These are phyloP conservation scores for Penstemon davidsonii DNA, from an alignment of 257 asterid genomes.

Conservation along the genomic window DNA sequence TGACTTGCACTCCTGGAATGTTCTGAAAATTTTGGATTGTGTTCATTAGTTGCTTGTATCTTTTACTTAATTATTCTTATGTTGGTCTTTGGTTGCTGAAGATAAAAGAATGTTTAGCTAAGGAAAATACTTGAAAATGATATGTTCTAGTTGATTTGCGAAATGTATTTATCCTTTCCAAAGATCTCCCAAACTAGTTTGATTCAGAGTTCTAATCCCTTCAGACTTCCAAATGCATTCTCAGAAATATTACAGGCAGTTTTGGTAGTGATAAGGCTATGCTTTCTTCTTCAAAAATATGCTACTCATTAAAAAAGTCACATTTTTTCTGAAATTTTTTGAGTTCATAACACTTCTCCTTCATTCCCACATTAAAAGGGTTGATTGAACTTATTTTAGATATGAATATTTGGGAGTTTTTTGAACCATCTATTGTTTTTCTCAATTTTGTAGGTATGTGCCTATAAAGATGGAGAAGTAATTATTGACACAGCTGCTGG, in stretches of 20 bases:
- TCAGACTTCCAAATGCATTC: slow-evolving; percentile 11
- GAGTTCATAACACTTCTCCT: background rate
- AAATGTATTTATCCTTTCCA: slow-evolving; percentile 2
- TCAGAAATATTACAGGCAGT: slow-evolving; percentile 2
- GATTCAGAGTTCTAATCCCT: background rate
- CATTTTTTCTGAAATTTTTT: no score
- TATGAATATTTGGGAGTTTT: slow-evolving; percentile 12
- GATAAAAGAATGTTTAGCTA: slow-evolving; percentile 12
- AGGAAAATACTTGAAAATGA: slow-evolving; percentile 16
- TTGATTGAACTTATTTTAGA: slow-evolving; percentile 9
- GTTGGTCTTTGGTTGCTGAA: slow-evolving; percentile 10
- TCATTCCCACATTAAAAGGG: slow-evolving; percentile 2
- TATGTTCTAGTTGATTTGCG: slow-evolving; percentile 2
- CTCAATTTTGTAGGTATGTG: slow-evolving; percentile 69
- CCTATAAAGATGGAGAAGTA: slow-evolving; percentile 96
- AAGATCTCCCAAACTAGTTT: slow-evolving; percentile 11
- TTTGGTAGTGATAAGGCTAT: slow-evolving; percentile 9
- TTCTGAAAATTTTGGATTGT: background rate
- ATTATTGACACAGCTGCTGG: slow-evolving; percentile 98
- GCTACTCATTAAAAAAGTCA: background rate
- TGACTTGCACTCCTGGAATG: background rate
- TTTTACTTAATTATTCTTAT: slow-evolving; percentile 18
- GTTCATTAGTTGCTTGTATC: slow-evolving; percentile 9
- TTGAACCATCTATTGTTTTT: slow-evolving; percentile 5
- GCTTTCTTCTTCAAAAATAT: slow-evolving; percentile 1